Evolutionary conservation across 768 basidiomycete genomes (phyloP).

Genomic region (Lentinula detonsa): DNA sequence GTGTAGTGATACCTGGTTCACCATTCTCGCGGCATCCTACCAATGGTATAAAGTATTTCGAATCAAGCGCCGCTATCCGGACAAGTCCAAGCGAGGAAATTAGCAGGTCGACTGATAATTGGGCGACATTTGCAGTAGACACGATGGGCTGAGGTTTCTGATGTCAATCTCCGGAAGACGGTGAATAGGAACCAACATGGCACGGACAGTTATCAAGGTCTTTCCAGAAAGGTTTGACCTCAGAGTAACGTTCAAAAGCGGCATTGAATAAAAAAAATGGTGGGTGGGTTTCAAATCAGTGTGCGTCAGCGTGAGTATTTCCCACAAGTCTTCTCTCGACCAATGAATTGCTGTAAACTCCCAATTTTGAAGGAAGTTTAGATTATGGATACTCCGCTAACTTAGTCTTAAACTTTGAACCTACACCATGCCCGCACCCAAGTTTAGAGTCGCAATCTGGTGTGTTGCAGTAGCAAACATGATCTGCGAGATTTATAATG

Average conservation of each 20-base stretch:
- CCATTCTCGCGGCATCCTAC: conserved; percentile 66
- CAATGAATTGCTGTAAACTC: not conserved
- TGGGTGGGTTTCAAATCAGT: not conserved
- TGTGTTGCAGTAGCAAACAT: conserved; percentile 10
- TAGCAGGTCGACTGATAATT: conserved; percentile 70
- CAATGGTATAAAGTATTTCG: conserved; percentile 61
- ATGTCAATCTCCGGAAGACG: conserved; percentile 7
- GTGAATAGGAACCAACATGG: conserved; percentile 1
- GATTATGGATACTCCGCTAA: too few relatives aligned
- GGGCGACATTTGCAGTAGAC: conserved; percentile 77
- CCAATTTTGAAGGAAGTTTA: not conserved
- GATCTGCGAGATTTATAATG: too few relatives aligned
- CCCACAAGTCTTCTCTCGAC: not conserved
- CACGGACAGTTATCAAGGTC: conserved; percentile 38
- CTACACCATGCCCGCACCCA: not conserved
- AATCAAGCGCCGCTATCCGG: conserved; percentile 58
- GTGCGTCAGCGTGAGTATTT: not conserved
- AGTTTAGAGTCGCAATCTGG: conserved; percentile 28
- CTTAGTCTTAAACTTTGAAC: not conserved
- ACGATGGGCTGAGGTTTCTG: conserved; percentile 51
- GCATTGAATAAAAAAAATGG: conserved; percentile 12
- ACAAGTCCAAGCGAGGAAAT: conserved; percentile 58
- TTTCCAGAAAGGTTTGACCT: conserved; percentile 26
- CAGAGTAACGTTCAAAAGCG: conserved; percentile 20
- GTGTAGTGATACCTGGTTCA: conserved; percentile 57